A percentile compares a stretch with the other conserved stretches of the same genome.
Conservation (phyloP, 108 stramenopile genomes). For the Cyclotella choctawhatcheeana region DNA sequence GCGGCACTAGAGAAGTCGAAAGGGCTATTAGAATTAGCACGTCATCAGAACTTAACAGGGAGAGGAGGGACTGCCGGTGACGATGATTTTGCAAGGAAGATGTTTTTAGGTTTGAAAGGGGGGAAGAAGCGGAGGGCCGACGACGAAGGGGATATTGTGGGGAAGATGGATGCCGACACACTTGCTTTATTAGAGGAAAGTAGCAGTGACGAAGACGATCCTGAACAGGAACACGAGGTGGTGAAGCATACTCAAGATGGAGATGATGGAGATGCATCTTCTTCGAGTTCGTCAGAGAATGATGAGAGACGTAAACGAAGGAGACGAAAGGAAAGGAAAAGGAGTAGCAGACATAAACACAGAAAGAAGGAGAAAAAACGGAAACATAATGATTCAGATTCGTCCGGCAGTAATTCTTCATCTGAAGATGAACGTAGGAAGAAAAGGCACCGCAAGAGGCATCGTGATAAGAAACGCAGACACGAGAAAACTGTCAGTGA, state of each 20-base stretch:
- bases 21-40: conserved; percentile 75
- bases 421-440: conserved; percentile 37
- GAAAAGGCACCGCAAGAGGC: conserved; percentile 27
- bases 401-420: conserved; percentile 34
- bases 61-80: conserved; percentile 52
- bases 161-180: conserved; percentile 35
- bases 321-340: conserved; percentile 44
- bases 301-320: conserved; percentile 32
- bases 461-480: conserved; percentile 28
- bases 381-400: conserved; percentile 26
- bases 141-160: conserved; percentile 24
- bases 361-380: conserved; percentile 43
- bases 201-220: conserved; percentile 86
- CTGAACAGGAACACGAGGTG: conserved; percentile 38
- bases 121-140: conserved; percentile 69
- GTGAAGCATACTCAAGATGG: conserved; percentile 1
- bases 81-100: conserved; percentile 79
- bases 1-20: conserved; percentile 65
- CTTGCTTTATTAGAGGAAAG: conserved; percentile 58
- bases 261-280: conserved; percentile 11
- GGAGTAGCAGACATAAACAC: conserved; percentile 33
- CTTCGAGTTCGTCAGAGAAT: conserved; percentile 35
- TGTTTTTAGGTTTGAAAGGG: conserved; percentile 79
- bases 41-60: conserved; percentile 75
- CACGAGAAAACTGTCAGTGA: conserved; percentile 29